These are phyloP conservation scores for Fagopyrum tataricum DNA, from an alignment of 148 eudicot genomes.

Conservation along the genomic window DNA sequence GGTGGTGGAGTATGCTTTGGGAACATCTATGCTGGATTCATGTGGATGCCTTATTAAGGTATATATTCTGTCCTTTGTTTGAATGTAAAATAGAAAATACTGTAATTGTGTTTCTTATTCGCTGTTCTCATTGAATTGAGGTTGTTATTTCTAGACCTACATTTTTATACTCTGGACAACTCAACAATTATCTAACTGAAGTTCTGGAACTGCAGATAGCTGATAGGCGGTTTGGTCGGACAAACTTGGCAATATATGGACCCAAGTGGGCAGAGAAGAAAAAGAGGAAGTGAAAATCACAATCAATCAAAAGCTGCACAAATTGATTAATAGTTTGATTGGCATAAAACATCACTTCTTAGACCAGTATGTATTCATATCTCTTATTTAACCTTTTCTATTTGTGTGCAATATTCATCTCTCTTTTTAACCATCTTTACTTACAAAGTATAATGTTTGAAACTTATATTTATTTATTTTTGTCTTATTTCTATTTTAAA, in stretches of 20 bases:
- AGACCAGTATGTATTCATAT: not conserved
- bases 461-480: too few relatives aligned
- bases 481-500: too few relatives aligned
- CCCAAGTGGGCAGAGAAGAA: constrained; percentile 90
- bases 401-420: too few relatives aligned
- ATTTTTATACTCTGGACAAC: not conserved
- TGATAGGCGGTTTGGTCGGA: constrained; percentile 88
- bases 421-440: too few relatives aligned
- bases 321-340: constrained; percentile 12
- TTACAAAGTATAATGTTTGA: too few relatives aligned
- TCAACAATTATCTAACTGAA: not conserved
- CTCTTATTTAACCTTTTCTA: too few relatives aligned
- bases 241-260: constrained; percentile 85
- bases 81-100: not conserved
- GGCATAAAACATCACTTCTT: not conserved
- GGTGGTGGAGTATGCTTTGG: constrained; percentile 86
- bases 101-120: not conserved
- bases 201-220: constrained; percentile 50
- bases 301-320: constrained; percentile 3
- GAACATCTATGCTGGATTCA: constrained; percentile 73
- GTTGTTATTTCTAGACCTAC: not conserved
- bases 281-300: constrained; percentile 36
- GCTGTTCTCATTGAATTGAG: not conserved
- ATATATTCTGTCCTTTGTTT: constrained; percentile 6
- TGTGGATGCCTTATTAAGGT: constrained; percentile 81